These are phyloP conservation scores for Podospora tetraspora DNA, from an alignment of 495 filamentous ascomycete genomes.

Conservation along the genomic window DNA sequence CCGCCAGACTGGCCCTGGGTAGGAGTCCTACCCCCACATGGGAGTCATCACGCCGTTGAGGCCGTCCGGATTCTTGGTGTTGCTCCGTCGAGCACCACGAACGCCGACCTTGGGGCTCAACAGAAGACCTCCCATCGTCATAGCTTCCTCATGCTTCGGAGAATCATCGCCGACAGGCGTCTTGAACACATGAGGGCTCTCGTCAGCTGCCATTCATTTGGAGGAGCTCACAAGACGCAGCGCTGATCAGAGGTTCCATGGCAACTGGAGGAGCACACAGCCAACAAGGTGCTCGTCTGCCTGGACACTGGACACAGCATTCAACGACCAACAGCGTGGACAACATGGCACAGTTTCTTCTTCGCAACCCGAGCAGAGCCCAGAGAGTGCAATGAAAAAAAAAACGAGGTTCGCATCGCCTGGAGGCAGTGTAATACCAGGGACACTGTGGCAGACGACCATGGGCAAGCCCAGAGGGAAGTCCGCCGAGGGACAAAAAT, in stretches of 20 bases:
- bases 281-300: too few species aligned
- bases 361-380: constrained; percentile 26
- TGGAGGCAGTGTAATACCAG: constrained; percentile 33
- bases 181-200: too few species aligned
- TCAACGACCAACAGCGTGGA: too few species aligned
- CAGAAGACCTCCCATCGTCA: neutral
- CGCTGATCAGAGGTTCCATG: too few species aligned
- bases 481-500: constrained; percentile 58
- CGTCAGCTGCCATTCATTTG: too few species aligned
- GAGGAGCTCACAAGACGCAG: too few species aligned
- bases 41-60: neutral
- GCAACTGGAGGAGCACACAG: too few species aligned
- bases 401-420: constrained; percentile 28
- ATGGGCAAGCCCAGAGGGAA: constrained; percentile 49
- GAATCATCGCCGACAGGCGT: too few species aligned
- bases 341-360: too few species aligned
- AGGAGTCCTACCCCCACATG: neutral
- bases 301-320: too few species aligned
- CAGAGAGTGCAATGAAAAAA: constrained; percentile 28
- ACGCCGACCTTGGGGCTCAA: neutral
- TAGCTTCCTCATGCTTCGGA: neutral
- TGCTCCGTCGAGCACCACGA: neutral
- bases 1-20: neutral
- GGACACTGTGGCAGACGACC: constrained; percentile 26
- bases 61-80: neutral